Conservation (phyloP, 192 early-diverging fungal species). For the Haplosporangium gracile region DNA sequence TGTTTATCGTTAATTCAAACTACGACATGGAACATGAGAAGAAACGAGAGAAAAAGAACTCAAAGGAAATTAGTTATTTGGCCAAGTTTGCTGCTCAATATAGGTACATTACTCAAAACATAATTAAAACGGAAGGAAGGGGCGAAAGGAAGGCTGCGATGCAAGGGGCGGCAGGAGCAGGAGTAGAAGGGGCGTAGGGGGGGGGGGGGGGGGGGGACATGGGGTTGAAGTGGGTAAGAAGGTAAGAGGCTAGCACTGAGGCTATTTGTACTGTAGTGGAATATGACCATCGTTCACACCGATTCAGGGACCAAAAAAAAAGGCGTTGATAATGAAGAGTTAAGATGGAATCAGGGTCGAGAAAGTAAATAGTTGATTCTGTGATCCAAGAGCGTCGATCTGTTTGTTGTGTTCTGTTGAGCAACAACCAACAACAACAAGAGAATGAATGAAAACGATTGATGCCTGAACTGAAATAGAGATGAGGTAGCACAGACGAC, state of each 20-base stretch:
- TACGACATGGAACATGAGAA: slow-evolving; percentile 6
- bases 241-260: too few species aligned
- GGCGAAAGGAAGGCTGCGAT: neutral
- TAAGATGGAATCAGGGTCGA: neutral
- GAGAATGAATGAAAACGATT: too few species aligned
- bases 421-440: too few species aligned
- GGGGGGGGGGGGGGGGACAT: too few species aligned
- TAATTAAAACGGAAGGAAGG: neutral
- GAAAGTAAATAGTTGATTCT: too few species aligned
- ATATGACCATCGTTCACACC: too few species aligned
- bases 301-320: too few species aligned
- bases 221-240: neutral
- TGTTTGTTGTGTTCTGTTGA: too few species aligned
- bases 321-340: neutral
- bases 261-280: too few species aligned
- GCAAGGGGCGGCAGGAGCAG: neutral
- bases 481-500: too few species aligned
- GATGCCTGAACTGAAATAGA: too few species aligned
- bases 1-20: slow-evolving; percentile 5
- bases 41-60: neutral
- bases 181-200: neutral
- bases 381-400: too few species aligned
- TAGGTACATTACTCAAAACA: neutral
- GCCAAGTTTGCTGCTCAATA: neutral
- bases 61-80: slow-evolving; percentile 21